Evolutionary conservation across 2,329 filamentous ascomycete species (phyloP), one percentile per base, ranked within the genome.

Genomic region (Aspergillus pseudoterreus): DNA sequence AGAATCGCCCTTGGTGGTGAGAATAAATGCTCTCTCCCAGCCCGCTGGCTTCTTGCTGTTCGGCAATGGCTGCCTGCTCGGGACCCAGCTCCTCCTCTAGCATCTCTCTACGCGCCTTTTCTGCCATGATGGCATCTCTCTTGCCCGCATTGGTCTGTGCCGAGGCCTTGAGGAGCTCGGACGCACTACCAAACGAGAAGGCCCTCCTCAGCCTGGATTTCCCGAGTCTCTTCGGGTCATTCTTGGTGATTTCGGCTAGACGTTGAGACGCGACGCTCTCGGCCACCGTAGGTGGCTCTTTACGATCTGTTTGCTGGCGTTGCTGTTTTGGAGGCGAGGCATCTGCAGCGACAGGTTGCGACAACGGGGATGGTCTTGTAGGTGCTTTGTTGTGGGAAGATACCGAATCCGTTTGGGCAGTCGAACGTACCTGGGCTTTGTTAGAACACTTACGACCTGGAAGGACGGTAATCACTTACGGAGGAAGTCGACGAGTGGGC

Each of bases 151-250:
- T 82, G 44, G 86, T 85, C 59, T 86, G 81, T 4, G 82, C 84
- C 10, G 84, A 85, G 11, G 85, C 87, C 65, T 87, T 87, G 56
- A 87, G 83, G 44, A 99, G 83, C 67, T 99, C 94, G 8, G 92
- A 90, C 39, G 92, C 90, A 68, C 92, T 97, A 45, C 94, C 92
- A 72, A 99, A 99, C 0, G 94, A 99, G 64, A 99, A 96, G 0
- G 94, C 94, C 61, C 94, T 83, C 50, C 94, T 84, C 53, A 99
- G 78, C 59, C 92, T 82, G 2, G 87, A 89, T 74, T 96, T 96
- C 74, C 86, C 90, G 67, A 90, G 91, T 57, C 85, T 81, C 66
- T 83, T 88, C 24, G 78, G 77, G 49, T 90, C 89, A 66, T 88
- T 92, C 59, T 92, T 88, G 54, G 86, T 92, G 50, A 97, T 79